phyloP scores from a whole-genome alignment of 2,329 filamentous ascomycete species.

The Fusarium succisae region DNA sequence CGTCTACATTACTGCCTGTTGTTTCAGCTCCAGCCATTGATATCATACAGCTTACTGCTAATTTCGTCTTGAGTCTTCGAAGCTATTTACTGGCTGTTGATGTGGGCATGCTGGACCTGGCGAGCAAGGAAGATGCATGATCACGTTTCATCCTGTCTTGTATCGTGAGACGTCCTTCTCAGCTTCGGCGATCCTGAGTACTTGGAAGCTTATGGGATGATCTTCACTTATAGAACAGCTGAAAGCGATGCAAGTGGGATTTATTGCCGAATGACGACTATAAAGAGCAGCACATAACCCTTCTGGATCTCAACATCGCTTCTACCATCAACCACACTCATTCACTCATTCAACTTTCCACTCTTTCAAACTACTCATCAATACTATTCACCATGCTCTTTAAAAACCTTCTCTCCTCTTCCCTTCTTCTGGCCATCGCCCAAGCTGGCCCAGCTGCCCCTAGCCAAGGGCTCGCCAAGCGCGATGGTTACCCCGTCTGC shows the following conservation, averaged over 20 bases:
- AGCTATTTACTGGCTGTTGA: not conserved
- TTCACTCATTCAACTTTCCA: not conserved
- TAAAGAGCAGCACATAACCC: not conserved
- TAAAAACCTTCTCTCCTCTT: not conserved
- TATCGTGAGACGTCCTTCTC: not conserved
- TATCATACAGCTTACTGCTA: not conserved
- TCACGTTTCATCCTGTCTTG: not conserved
- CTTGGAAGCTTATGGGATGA: not conserved
- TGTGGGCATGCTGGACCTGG: not conserved
- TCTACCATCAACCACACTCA: not conserved
- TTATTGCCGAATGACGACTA: not conserved
- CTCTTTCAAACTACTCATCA: not conserved
- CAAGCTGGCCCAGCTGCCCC: not conserved
- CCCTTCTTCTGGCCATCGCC: not conserved
- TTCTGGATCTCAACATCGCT: not conserved
- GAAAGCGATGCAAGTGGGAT: no score
- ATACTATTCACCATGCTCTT: not conserved
- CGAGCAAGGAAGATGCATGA: not conserved
- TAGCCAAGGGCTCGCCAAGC: not conserved
- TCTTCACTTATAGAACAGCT: no score
- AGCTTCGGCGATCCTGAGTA: not conserved
- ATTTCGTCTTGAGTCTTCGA: rapidly evolving
- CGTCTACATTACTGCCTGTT: rapidly evolving
- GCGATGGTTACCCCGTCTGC: not conserved
- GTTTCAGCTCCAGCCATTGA: not conserved